These are phyloP conservation scores for Suillus variegatus DNA, from an alignment of 768 basidiomycete species.

Conservation along the genomic window DNA sequence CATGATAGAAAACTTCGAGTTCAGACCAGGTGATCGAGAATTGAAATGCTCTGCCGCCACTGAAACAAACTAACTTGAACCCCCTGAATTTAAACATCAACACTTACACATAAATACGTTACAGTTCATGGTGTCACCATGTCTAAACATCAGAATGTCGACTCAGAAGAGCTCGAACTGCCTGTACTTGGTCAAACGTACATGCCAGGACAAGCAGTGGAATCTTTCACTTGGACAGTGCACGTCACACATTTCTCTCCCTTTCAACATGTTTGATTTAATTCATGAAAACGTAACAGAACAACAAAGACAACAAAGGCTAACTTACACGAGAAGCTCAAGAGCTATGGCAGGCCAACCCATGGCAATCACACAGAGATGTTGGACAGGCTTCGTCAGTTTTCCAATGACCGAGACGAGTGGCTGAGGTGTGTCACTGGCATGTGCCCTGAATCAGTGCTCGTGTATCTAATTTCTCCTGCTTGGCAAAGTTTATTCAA, in stretches of 20 bases:
- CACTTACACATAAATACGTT: neutral
- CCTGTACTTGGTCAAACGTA: slow-evolving; percentile 2
- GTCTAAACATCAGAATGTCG: neutral
- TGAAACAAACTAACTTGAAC: neutral
- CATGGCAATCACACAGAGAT: slow-evolving; percentile 11
- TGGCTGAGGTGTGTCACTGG: slow-evolving; percentile 17
- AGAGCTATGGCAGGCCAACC: slow-evolving; percentile 10
- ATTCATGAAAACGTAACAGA: neutral
- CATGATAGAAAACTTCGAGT: neutral
- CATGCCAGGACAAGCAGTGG: neutral
- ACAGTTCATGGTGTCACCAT: neutral
- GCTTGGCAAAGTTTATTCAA: neutral
- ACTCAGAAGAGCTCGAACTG: neutral
- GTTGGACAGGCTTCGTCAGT: slow-evolving; percentile 10
- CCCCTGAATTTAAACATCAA: neutral
- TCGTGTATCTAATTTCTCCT: too few relatives aligned
- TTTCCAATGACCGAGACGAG: slow-evolving; percentile 15
- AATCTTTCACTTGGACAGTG: neutral
- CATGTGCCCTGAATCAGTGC: neutral
- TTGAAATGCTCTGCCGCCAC: neutral
- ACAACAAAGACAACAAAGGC: slow-evolving; percentile 2
- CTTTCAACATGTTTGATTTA: neutral
- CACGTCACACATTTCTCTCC: neutral
- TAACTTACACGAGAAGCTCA: slow-evolving; percentile 3
- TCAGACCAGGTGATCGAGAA: neutral